A percentile compares a stretch with the other conserved stretches of the same genome.
These are phyloP conservation scores for Secale cereale DNA, from an alignment of 176 grass and related monocot species.

Conservation along the genomic window DNA sequence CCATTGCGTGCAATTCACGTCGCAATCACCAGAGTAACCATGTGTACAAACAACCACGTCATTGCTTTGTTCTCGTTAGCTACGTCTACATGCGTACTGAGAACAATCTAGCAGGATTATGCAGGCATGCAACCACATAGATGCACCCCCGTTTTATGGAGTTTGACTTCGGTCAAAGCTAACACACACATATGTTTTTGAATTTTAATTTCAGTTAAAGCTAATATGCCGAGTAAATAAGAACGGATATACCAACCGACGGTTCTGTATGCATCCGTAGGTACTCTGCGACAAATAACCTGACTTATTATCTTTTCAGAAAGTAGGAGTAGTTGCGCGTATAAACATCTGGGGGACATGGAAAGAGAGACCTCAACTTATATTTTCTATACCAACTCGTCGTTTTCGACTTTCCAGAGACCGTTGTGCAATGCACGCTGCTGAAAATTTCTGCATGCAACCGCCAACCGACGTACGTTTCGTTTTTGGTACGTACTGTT, in stretches of 20 bases:
- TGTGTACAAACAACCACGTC: too few species aligned
- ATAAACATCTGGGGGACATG: not conserved
- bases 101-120: not conserved
- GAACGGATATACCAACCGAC: too few species aligned
- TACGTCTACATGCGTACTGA: not conserved
- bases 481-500: too few species aligned
- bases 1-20: too few species aligned
- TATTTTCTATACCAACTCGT: not conserved
- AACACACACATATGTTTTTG: too few species aligned
- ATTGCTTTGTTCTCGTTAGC: not conserved
- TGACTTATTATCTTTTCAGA: too few species aligned
- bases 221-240: too few species aligned
- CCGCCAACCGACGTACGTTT: not conserved
- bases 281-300: not conserved
- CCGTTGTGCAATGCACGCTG: not conserved
- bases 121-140: not conserved
- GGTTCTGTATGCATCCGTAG: not conserved
- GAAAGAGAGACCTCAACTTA: constrained; percentile 1
- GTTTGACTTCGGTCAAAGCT: too few species aligned
- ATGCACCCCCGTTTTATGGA: too few species aligned
- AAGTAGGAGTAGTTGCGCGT: not conserved
- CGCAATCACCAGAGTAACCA: not conserved
- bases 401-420: not conserved
- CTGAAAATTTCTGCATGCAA: not conserved
- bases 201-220: too few species aligned